A percentile compares a stretch with the other conserved stretches of the same genome.
Conservation (phyloP, 2,329 filamentous ascomycete genomes). For the Alternaria conjuncta region DNA sequence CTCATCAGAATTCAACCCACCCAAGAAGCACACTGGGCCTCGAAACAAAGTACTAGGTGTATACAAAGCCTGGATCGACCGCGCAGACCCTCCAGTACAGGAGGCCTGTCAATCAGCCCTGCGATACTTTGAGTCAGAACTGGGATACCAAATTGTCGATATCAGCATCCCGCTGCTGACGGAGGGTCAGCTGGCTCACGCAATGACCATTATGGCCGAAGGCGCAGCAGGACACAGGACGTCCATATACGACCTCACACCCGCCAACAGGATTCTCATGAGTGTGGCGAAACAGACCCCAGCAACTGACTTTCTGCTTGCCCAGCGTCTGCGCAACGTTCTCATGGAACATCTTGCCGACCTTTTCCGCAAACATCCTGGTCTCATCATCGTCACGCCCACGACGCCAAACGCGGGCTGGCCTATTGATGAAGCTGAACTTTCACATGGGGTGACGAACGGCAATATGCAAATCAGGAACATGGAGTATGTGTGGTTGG, state of each 20-base stretch:
- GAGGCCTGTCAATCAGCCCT: slow-evolving; percentile 68
- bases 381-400: slow-evolving; percentile 79
- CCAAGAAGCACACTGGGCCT: slow-evolving; percentile 52
- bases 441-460: slow-evolving; percentile 71
- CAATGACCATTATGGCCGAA: slow-evolving; percentile 77
- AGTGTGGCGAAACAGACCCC: slow-evolving; percentile 68
- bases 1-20: slow-evolving; percentile 68
- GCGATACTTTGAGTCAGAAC: slow-evolving; percentile 59
- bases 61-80: slow-evolving; percentile 71
- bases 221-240: slow-evolving; percentile 60
- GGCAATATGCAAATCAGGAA: slow-evolving; percentile 74
- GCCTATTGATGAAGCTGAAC: slow-evolving; percentile 70
- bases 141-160: slow-evolving; percentile 64
- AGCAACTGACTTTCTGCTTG: slow-evolving; percentile 73
- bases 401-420: slow-evolving; percentile 79
- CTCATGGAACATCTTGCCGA: slow-evolving; percentile 79
- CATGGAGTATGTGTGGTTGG: slow-evolving; percentile 87
- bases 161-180: slow-evolving; percentile 70
- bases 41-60: slow-evolving; percentile 71
- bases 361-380: slow-evolving; percentile 73
- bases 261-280: slow-evolving; percentile 74
- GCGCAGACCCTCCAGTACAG: slow-evolving; percentile 69
- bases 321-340: slow-evolving; percentile 74
- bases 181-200: slow-evolving; percentile 78
- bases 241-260: slow-evolving; percentile 63